Evolutionary conservation across 1,284 basidiomycete species (phyloP), one percentile per base, ranked within the genome.

Genomic region (Mycocalia duriaeana): DNA sequence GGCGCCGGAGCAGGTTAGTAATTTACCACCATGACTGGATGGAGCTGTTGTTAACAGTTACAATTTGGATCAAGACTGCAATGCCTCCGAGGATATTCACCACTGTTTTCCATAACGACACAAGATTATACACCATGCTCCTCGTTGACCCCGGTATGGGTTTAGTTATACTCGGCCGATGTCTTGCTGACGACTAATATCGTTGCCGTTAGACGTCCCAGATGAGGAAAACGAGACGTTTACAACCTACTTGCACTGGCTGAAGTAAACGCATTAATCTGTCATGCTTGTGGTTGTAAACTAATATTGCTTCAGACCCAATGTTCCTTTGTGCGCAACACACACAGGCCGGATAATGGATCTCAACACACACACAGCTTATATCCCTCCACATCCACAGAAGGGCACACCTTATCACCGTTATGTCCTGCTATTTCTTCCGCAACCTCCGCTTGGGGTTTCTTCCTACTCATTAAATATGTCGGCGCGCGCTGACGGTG

Each of bases 301-400:
- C n/a, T n/a, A n/a, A n/a, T n/a, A n/a, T n/a, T n/a, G 36, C 41
- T 47, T 44, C 60, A 91, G 89, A 53, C 85, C 89, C 25, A 93
- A 95, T 64, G 79, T 96, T 47, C 73, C 85, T 1, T 74, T 97
- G 43, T 85, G 84, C 6, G 79, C 86, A 2, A 68, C 72, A 7
- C 74, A 64, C 70, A 28, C 65, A 65, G 46, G 65, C 60, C 64
- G 61, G 63, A 62, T 72, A 70, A 61, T 58, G 54, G 38, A 65
- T 63, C 53, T 66, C 61, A 58, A 73, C 46, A 63, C 71, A 0
- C 82, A 86, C 54, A 82, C 88, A 2, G 65, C 72, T 9, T 95
- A 93, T 59, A 69, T 93, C 48, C 89, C 92, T 3, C 93, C 93
- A 3, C 91, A 94, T 58, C 93, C 93, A 4, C 86, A 91, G 60